Evolutionary conservation across 139 green algal genomes (phyloP).

Genomic region (Closterium sp.): DNA sequence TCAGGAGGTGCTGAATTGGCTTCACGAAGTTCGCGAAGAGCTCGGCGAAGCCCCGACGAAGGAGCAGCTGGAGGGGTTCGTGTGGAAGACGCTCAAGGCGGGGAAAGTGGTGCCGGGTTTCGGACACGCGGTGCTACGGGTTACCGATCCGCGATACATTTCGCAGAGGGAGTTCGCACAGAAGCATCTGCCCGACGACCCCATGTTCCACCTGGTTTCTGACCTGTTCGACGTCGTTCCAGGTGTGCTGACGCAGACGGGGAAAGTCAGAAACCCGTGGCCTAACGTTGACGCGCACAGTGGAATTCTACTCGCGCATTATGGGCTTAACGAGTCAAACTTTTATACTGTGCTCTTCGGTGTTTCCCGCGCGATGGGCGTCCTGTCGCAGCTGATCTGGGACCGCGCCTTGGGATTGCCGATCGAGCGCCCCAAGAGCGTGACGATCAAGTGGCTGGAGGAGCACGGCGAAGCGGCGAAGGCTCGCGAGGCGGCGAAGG

Average conservation of each 20-base stretch:
- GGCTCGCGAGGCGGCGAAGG: not conserved
- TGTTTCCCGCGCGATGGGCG: conserved; percentile 87
- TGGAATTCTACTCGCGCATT: conserved; percentile 95
- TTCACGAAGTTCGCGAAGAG: conserved; percentile 69
- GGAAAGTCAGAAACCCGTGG: conserved; percentile 98
- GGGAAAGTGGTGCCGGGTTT: conserved; percentile 91
- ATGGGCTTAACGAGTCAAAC: conserved; percentile 81
- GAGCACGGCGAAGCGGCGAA: not conserved
- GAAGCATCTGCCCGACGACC: conserved; percentile 89
- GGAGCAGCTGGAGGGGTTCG: conserved; percentile 82
- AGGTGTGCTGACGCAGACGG: conserved; percentile 77
- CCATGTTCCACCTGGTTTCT: conserved; percentile 82
- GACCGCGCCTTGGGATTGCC: conserved; percentile 86
- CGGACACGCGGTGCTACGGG: conserved; percentile 95
- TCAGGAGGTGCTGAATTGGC: conserved; percentile 92
- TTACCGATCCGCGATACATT: conserved; percentile 94
- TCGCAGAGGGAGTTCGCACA: conserved; percentile 86
- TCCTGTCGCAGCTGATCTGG: conserved; percentile 70
- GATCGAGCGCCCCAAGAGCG: conserved; percentile 93
- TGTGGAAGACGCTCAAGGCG: conserved; percentile 80
- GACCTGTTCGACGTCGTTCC: conserved; percentile 79
- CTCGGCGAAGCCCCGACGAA: conserved; percentile 76
- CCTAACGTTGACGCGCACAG: conserved; percentile 98
- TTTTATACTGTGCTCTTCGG: conserved; percentile 97
- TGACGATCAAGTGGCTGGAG: conserved; percentile 66